Base-by-base conservation (phyloP, 768 basidiomycete genomes). In the Russula vinacea region DNA sequence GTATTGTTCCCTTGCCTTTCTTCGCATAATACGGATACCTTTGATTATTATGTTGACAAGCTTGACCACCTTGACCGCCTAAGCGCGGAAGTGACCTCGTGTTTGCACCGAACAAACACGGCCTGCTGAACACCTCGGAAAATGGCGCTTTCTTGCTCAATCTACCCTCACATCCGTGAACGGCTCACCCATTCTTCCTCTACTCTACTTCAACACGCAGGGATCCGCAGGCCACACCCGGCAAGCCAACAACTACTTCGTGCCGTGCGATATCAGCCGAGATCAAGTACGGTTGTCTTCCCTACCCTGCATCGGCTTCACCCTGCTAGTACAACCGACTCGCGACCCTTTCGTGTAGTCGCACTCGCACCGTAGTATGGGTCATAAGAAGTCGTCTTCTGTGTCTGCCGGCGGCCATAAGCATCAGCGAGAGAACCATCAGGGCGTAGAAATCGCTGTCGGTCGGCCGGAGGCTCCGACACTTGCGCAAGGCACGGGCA, bases 221-320 rank as follows among this genome's bases (percentile, higher is more conserved):
- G 24, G 58, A 8, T 42, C 47, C 58, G 29, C 53, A 49, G 47
- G 53, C 42, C 32, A 58, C 55, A 39, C 50, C 29, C 58, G 32
- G 57, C 49, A 17, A 78, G 84, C 80, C 80, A 88, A 84, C 76
- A 84, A 88, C 74, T 79, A 77, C 74, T 65, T 67, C 74, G 76
- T 87, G 87, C 84, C 80, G 80, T 86, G 74, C 74, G 73, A 81
- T 78, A 90, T 85, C 80, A 77, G 75, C 56, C 67, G 80, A 89
- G 87, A 87, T 87, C 86, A 76, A 62, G 60, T 39, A n/a, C 51
- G 7, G 64, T 65, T 51, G 44, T 24, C 37, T 26, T 40, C 33
- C 52, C 44, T 16, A 53, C 62, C 14, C 39, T 19, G 52, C 35
- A 5, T 22, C 44, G 47, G 53, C 53, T n/a, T 39, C 13, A 14